Base-by-base conservation (phyloP, 2,329 filamentous ascomycete species). In the Hypocreales sp. region DNA sequence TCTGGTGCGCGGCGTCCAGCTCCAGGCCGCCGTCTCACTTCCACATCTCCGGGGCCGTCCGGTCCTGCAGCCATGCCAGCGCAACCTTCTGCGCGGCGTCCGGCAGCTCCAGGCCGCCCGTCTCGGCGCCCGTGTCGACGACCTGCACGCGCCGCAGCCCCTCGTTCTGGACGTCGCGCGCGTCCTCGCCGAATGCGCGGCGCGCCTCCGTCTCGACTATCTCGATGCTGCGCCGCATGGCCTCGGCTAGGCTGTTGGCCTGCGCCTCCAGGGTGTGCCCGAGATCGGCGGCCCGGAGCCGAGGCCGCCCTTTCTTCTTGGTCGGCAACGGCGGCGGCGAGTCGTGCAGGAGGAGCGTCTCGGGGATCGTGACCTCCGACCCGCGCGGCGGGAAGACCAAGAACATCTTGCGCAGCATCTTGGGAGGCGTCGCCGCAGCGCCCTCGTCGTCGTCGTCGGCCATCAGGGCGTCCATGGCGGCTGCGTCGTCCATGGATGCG, bases 201-300 rank as follows among this genome's bases (percentile, higher is more conserved):
- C 55, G 48, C 35, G 60, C 50, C 32, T 51, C 55, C 11, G 61
- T 37, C 41, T 69, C 64, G 4, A 56, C 22, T 38, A 50, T 55
- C 16, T 58, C 47, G 15, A 69, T 38, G 37, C 64, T 67, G 23
- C 56, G 50, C 20, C 55, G 51, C 60, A 70, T 67, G 31, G 64
- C 39, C 11, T 43, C 39, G 0, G 50, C 53, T n/a, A 72, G 42
- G 40, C 64, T 59, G 3, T 38, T 28, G 0, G 66, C 61, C 41
- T 70, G 66, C 2, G 43, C 35, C 21, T 46, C 40, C 30, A 67
- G 63, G 10, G 44, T 60, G 41, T 69, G 60, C 7, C 49, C 48
- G 4, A 21, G 32, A 4, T 32, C 34, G 13, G 32, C 41, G 4
- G 35, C 38, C 29, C 24, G 31, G 22, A 35, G 33, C 30, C 34